Evolutionary conservation across 1,284 basidiomycete species (phyloP).

Genomic region (Veloboletus limbatus): DNA sequence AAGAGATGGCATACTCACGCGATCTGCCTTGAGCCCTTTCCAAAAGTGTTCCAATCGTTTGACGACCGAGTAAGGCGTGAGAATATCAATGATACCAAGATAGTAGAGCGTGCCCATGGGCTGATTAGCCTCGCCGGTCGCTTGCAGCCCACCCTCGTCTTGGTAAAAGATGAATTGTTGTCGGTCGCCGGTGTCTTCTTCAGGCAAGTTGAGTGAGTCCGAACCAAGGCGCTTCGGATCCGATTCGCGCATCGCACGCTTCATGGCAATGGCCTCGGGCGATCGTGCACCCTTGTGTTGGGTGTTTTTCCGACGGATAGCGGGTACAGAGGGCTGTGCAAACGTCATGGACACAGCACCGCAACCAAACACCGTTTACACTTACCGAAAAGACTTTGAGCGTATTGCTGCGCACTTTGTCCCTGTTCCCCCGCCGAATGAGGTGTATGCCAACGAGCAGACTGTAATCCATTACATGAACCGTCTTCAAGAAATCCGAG

Average conservation of each 20-base stretch:
- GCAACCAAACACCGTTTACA: slow-evolving; percentile 14
- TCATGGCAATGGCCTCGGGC: slow-evolving; percentile 78
- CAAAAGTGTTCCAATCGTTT: slow-evolving; percentile 91
- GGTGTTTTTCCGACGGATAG: slow-evolving; percentile 54
- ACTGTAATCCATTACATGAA: slow-evolving; percentile 97
- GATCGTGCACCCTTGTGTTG: slow-evolving; percentile 53
- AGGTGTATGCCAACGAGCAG: slow-evolving; percentile 94
- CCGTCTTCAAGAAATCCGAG: slow-evolving; percentile 76
- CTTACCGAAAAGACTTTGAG: slow-evolving; percentile 89
- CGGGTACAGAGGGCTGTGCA: slow-evolving; percentile 60
- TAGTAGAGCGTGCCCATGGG: slow-evolving; percentile 87
- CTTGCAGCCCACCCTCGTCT: slow-evolving; percentile 91
- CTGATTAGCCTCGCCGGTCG: slow-evolving; percentile 83
- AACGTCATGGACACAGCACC: slow-evolving; percentile 4
- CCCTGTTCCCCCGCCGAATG: slow-evolving; percentile 85
- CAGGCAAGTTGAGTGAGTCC: slow-evolving; percentile 64
- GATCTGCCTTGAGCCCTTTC: slow-evolving; percentile 86
- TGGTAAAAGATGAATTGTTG: slow-evolving; percentile 93
- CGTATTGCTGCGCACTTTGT: slow-evolving; percentile 87
- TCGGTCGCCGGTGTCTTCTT: slow-evolving; percentile 70
- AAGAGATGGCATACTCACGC: slow-evolving; percentile 52
- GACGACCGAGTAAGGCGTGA: slow-evolving; percentile 79
- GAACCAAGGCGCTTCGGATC: slow-evolving; percentile 74
- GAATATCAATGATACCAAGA: slow-evolving; percentile 90
- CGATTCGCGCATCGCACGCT: slow-evolving; percentile 80